Evolutionary conservation across 164 flowering plant genomes (phyloP).

Genomic region (Tinospora cordifolia): DNA sequence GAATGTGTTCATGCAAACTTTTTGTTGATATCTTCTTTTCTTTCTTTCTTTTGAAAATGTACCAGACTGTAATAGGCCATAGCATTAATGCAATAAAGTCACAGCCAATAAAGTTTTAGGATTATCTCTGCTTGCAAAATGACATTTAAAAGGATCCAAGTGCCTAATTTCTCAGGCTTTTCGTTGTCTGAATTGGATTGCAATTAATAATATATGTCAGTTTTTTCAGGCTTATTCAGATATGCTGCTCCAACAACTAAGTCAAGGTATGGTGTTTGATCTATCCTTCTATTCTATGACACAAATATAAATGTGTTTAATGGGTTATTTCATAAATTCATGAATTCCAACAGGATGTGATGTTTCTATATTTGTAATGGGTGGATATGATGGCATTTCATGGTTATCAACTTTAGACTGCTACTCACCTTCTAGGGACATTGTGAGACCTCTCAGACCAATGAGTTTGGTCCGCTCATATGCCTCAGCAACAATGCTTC

Average conservation of each 20-base stretch:
- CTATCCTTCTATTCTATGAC: conserved; percentile 16
- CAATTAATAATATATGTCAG: background rate
- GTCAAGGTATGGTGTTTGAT: conserved; percentile 36
- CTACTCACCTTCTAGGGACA: conserved; percentile 52
- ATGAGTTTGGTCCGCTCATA: conserved; percentile 60
- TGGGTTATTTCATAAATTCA: conserved; percentile 15
- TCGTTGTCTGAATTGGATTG: background rate
- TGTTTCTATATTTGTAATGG: conserved; percentile 48
- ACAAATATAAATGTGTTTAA: conserved; percentile 13
- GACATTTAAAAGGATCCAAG: background rate
- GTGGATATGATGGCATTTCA: conserved; percentile 68
- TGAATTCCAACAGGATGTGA: conserved; percentile 23
- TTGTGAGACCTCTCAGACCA: conserved; percentile 43
- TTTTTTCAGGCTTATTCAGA: conserved; percentile 43
- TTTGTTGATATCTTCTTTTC: background rate
- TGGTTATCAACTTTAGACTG: conserved; percentile 50
- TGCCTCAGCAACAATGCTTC: conserved; percentile 47
- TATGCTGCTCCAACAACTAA: conserved; percentile 36
- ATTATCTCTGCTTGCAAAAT: background rate
- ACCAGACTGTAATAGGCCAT: background rate
- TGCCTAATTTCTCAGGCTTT: background rate
- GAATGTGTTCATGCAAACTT: background rate
- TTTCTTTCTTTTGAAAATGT: background rate
- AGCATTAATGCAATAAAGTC: too few species aligned
- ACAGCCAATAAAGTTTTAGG: background rate